Evolutionary conservation across 2,329 filamentous ascomycete species (phyloP).

Genomic region (Aphanocladium album): DNA sequence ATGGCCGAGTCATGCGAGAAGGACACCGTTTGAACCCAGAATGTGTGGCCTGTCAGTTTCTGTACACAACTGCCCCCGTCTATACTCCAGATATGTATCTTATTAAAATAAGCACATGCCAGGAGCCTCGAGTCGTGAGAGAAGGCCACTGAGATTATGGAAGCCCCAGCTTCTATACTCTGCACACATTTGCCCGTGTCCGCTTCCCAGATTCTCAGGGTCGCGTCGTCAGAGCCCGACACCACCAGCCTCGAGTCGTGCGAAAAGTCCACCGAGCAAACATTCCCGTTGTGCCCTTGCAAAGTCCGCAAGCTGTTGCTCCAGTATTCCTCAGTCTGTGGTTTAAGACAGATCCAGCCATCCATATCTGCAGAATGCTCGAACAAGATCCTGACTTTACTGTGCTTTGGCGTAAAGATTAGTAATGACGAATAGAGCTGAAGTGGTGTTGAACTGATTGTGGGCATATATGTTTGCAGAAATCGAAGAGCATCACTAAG

Average conservation of each 20-base stretch:
- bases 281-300: background rate
- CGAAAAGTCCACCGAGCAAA: background rate
- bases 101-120: too few species aligned
- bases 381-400: background rate
- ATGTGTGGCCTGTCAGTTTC: too few species aligned
- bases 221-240: background rate
- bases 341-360: background rate
- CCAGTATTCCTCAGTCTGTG: background rate
- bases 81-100: too few species aligned
- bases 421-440: conserved; percentile 2
- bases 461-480: background rate
- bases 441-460: background rate
- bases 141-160: too few species aligned
- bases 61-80: too few species aligned
- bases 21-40: too few species aligned
- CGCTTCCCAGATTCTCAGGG: background rate
- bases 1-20: too few species aligned
- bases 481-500: background rate
- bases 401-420: background rate
- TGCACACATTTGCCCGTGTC: background rate
- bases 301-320: background rate
- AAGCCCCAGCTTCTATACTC: background rate
- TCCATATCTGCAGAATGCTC: background rate
- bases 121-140: too few species aligned
- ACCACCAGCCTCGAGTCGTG: background rate